Percentiles rank a stretch among this genome's conserved stretches.
Evolutionary conservation across 2,329 filamentous ascomycete genomes (phyloP).

Genomic region (Pseudopithomyces chartarum): DNA sequence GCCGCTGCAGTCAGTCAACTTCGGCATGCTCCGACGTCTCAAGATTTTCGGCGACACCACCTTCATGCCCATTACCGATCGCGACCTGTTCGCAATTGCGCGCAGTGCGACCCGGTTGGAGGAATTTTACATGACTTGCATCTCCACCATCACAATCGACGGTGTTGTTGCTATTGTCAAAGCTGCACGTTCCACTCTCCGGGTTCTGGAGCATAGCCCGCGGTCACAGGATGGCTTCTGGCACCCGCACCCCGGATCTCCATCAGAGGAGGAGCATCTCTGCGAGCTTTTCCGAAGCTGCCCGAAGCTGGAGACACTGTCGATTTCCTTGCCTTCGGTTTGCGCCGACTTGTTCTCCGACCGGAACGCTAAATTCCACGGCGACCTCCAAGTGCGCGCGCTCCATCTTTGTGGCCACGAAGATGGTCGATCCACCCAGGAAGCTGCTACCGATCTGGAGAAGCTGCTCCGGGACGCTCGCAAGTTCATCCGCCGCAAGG

Average conservation of each 20-base stretch:
- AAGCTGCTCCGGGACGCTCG: slow-evolving; percentile 50
- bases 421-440: slow-evolving; percentile 41
- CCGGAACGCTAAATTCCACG: slow-evolving; percentile 50
- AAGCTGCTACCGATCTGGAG: slow-evolving; percentile 45
- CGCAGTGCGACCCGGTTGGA: slow-evolving; percentile 57
- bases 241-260: slow-evolving; percentile 55
- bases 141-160: slow-evolving; percentile 58
- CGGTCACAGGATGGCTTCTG: slow-evolving; percentile 58
- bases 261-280: slow-evolving; percentile 52
- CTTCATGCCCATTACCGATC: slow-evolving; percentile 57
- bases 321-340: slow-evolving; percentile 55
- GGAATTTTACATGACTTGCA: slow-evolving; percentile 59
- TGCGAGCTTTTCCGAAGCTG: slow-evolving; percentile 54
- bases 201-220: slow-evolving; percentile 60
- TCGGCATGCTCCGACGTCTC: slow-evolving; percentile 55
- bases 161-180: slow-evolving; percentile 59
- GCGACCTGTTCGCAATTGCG: slow-evolving; percentile 56
- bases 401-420: slow-evolving; percentile 52
- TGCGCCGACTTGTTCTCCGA: slow-evolving; percentile 54
- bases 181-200: slow-evolving; percentile 53
- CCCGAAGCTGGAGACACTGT: slow-evolving; percentile 54
- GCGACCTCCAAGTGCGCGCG: slow-evolving; percentile 57
- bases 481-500: slow-evolving; percentile 44
- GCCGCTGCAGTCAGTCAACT: slow-evolving; percentile 55
- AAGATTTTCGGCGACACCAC: slow-evolving; percentile 61